Conservation (phyloP, 352 stramenopile species). For the Pythium brachiatum region DNA sequence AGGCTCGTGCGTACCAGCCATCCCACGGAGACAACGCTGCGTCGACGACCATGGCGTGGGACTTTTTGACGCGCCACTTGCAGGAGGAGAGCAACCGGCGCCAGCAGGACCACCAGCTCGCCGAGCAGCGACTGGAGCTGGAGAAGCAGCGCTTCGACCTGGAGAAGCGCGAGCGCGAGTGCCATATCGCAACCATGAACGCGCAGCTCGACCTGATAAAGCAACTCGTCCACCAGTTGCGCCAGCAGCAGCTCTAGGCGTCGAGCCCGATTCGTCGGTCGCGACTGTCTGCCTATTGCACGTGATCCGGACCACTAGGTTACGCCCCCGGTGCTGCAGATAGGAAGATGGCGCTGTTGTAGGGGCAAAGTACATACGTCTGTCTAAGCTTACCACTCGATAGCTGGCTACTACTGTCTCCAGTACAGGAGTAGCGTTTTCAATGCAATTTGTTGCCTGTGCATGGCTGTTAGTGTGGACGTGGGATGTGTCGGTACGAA, state of each 20-base stretch:
- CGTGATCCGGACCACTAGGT: neutral
- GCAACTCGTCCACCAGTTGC: slow-evolving; percentile 19
- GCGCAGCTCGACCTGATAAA: slow-evolving; percentile 28
- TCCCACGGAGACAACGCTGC: neutral
- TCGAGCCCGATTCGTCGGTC: neutral
- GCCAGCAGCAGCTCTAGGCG: slow-evolving; percentile 8
- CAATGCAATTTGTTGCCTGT: neutral
- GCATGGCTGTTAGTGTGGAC: neutral
- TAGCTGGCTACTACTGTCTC: neutral
- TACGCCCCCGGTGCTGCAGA: no score
- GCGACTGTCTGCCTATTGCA: slow-evolving; percentile 2
- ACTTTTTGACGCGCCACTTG: slow-evolving; percentile 23
- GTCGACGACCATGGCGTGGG: slow-evolving; percentile 10
- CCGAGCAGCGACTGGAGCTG: slow-evolving; percentile 22
- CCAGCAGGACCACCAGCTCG: slow-evolving; percentile 19
- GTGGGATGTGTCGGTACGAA: neutral
- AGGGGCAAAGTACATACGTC: neutral
- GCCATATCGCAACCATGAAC: slow-evolving; percentile 18
- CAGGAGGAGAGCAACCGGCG: slow-evolving; percentile 15
- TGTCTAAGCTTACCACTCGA: no score
- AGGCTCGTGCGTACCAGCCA: slow-evolving; percentile 2
- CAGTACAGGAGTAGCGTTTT: neutral
- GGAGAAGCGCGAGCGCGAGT: slow-evolving; percentile 26
- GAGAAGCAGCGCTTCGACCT: slow-evolving; percentile 27
- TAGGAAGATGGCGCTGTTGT: neutral